Evolutionary conservation across 345 rosid species (phyloP), one percentile per base, ranked within the genome.

Genomic region (Toxicodendron radicans): DNA sequence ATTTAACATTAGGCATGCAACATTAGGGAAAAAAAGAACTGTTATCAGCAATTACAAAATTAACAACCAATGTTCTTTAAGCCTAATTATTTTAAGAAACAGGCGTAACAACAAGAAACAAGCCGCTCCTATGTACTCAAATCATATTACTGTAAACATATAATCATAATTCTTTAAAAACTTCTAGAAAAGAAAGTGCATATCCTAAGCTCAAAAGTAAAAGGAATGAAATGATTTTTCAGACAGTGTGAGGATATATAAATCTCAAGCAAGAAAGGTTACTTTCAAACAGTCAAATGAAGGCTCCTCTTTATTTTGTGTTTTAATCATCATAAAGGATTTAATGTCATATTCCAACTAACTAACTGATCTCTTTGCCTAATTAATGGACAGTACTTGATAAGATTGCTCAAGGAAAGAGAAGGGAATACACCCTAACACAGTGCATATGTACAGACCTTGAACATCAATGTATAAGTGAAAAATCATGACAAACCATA

Each of bases 71-170:
- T 64, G 13, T 16, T 38, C 57, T 35, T 21, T 33, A 53, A 59
- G 6, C 24, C 24, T 48, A 48, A 41, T 24, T 71, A 33, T 53
- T 45, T 54, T 46, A 73, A 65, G n/a, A 82, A 59, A 46, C 21
- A 32, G 17, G 41, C 7, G 3, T 8, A 33, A 48, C 16, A 17
- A 45, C 24, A 24, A 45, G 45, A 27, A 21, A 58, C 27, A 38
- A 7, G 43, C 43, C 8, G 24, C 21, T 58, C 27, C 20, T 20
- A 53, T 53, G 10, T 2, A 18, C 10, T 54, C 48, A 54, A 18
- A 7, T 18, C 49, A 53, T 35, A 20, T 8, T 68, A 18, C 64
- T 7, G 27, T 32, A 33, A 58, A 33, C 10, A 53, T 6, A 8
- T 48, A 27, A 68, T 1, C 64, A 14, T 20, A 13, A 8, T 13